Evolutionary conservation across 345 rosid species (phyloP).

Genomic region (Eucalyptus dawsonii): DNA sequence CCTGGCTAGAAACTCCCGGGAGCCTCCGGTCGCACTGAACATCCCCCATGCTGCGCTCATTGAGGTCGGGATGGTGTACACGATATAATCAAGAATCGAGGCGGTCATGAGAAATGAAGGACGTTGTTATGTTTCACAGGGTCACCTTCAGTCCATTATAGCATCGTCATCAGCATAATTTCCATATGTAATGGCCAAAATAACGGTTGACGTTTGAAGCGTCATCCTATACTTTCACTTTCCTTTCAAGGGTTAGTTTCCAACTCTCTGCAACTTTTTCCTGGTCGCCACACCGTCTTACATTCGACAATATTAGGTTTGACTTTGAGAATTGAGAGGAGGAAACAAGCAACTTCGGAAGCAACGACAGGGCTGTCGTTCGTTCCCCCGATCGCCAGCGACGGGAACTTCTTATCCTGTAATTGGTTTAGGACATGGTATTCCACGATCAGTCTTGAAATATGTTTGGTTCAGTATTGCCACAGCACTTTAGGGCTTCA

Average conservation of each 20-base stretch:
- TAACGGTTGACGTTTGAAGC: background rate
- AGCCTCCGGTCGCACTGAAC: slow-evolving; percentile 35
- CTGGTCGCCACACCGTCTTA: background rate
- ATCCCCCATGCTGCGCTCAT: slow-evolving; percentile 57
- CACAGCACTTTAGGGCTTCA: no score
- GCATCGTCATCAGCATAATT: background rate
- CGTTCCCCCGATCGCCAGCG: background rate
- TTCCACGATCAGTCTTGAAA: background rate
- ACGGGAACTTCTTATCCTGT: background rate
- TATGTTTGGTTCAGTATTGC: no score
- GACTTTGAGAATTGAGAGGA: background rate
- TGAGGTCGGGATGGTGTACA: slow-evolving; percentile 46
- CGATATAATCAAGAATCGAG: background rate
- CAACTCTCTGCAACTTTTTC: background rate
- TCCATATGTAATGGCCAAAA: background rate
- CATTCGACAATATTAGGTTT: background rate
- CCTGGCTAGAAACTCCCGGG: slow-evolving; percentile 29
- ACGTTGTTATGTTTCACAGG: background rate
- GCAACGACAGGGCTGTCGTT: background rate
- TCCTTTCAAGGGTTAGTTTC: background rate
- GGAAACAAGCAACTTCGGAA: background rate
- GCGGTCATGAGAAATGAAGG: background rate
- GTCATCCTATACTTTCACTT: background rate
- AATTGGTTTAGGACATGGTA: background rate
- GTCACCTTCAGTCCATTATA: background rate